These are phyloP conservation scores for Butyriboletus appendiculatus DNA, from an alignment of 1,284 basidiomycete genomes.

Conservation along the genomic window DNA sequence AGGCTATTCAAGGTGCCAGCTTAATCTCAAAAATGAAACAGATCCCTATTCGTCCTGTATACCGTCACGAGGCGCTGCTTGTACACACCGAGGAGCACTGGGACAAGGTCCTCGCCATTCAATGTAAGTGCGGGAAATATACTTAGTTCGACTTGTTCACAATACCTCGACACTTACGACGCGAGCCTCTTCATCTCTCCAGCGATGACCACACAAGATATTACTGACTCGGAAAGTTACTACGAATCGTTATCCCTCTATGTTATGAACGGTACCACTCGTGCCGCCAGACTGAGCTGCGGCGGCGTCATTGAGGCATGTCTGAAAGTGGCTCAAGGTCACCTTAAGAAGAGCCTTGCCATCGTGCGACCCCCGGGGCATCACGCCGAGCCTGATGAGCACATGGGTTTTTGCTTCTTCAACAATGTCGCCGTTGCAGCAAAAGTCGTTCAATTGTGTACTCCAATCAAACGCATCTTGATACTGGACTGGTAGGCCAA, in stretches of 20 bases:
- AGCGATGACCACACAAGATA: conserved; percentile 77
- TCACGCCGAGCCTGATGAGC: conserved; percentile 96
- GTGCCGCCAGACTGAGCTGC: conserved; percentile 85
- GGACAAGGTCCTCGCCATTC: conserved; percentile 83
- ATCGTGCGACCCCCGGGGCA: conserved; percentile 98
- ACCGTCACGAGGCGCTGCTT: conserved; percentile 78
- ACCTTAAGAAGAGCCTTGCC: conserved; percentile 88
- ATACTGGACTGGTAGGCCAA: conserved; percentile 91
- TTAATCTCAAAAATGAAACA: conserved; percentile 75
- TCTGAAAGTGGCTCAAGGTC: conserved; percentile 81
- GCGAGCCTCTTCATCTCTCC: conserved; percentile 18
- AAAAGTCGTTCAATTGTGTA: conserved; percentile 72
- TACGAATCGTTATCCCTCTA: conserved; percentile 93
- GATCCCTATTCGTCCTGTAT: conserved; percentile 74
- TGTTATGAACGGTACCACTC: conserved; percentile 84
- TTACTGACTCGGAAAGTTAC: conserved; percentile 71
- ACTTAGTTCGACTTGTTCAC: background rate
- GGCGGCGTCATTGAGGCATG: conserved; percentile 94
- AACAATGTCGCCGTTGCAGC: conserved; percentile 97
- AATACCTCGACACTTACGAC: conserved; percentile 20
- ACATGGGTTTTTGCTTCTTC: conserved; percentile 99
- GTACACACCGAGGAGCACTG: conserved; percentile 92
- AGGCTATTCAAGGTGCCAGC: conserved; percentile 60
- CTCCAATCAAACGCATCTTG: conserved; percentile 76
- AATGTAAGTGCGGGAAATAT: conserved; percentile 51